Percentiles rank a stretch among this genome's conserved stretches.
These are phyloP conservation scores for Mycena epipterygia DNA, from an alignment of 768 basidiomycete species.

Conservation along the genomic window DNA sequence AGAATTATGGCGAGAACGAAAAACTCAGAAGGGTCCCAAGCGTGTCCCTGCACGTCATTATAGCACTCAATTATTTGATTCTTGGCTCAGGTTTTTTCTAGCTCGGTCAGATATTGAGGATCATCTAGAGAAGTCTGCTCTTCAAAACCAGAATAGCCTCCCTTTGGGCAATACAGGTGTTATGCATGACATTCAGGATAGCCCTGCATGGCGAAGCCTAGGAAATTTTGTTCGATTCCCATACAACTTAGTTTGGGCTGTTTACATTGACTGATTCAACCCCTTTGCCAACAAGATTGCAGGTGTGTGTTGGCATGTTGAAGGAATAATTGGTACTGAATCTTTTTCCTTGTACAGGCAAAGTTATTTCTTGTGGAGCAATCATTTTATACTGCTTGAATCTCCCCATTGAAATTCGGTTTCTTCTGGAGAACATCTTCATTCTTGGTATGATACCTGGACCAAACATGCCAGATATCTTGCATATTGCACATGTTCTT, in stretches of 20 bases:
- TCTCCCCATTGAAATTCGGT: slow-evolving; percentile 32
- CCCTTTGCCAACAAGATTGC: slow-evolving; percentile 38
- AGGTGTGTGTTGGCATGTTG: too few species aligned
- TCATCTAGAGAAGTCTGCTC: neutral
- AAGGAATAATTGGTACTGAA: too few species aligned
- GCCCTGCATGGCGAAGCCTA: slow-evolving; percentile 24
- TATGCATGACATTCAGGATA: too few species aligned
- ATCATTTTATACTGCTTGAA: slow-evolving; percentile 36
- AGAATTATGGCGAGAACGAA: neutral
- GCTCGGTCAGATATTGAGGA: slow-evolving; percentile 2
- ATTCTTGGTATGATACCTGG: slow-evolving; percentile 35
- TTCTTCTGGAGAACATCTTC: slow-evolving; percentile 24
- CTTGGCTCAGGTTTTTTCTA: slow-evolving; percentile 13
- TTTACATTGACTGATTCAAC: slow-evolving; percentile 48
- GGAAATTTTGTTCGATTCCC: neutral
- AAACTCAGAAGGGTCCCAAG: neutral
- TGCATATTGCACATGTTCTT: slow-evolving; percentile 34
- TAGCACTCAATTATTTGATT: slow-evolving; percentile 6
- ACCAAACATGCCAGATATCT: slow-evolving; percentile 25
- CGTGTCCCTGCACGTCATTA: too few species aligned
- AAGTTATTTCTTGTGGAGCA: slow-evolving; percentile 34
- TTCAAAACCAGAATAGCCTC: neutral
- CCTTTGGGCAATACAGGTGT: neutral
- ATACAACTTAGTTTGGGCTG: slow-evolving; percentile 37
- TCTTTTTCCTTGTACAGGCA: slow-evolving; percentile 25